Base-by-base conservation (phyloP, 2,329 filamentous ascomycete species). In the Alternaria angustiovoidea region DNA sequence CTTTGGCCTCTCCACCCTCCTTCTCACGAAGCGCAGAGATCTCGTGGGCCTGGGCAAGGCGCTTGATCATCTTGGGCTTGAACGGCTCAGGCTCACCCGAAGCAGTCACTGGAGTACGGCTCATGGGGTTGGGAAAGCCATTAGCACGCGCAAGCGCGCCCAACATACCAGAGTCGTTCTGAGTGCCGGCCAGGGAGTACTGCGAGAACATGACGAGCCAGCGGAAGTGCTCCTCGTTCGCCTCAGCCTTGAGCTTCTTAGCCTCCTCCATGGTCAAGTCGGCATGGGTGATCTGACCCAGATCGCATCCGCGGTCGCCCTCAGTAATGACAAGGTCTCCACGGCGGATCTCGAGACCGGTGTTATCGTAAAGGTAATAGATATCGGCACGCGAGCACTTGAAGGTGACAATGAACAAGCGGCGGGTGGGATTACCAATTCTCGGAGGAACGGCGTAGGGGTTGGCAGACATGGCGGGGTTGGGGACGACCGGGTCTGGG, bases 161-260 rank as follows among this genome's bases (percentile, higher is more conserved):
- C 76, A 84, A 67, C 81, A 92, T 75, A 44, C 71, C 74, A 88
- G 91, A 76, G 36, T 75, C 74, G 24, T 73, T 74, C 20, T 73
- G 66, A 3, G 66, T 67, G 7, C 75, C 75, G 14, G 74, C 68
- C 34, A 76, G 64, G 1, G 76, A 77, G 61, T 77, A 76, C 47
- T 93, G 90, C 1, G 93, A 97, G 78, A 97, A 99, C 91, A 98
- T 95, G 91, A 98, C 97, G 54, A 99, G 85, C 92, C 94, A 98
- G 73, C 93, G 94, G 81, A 97, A 97, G 77, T 99, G 95, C 76
- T 98, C 93, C 76, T 97, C 93, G 2, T 91, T 91, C 67, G 94
- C 96, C 69, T 95, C 90, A 70, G 96, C 92, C 78, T 97, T 97
- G 67, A 93, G 82, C 48, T 95, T 91, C 73, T 95, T 94, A 8